phyloP scores from a whole-genome alignment of 352 stramenopile genomes.

The Pythium aphanidermatum region DNA sequence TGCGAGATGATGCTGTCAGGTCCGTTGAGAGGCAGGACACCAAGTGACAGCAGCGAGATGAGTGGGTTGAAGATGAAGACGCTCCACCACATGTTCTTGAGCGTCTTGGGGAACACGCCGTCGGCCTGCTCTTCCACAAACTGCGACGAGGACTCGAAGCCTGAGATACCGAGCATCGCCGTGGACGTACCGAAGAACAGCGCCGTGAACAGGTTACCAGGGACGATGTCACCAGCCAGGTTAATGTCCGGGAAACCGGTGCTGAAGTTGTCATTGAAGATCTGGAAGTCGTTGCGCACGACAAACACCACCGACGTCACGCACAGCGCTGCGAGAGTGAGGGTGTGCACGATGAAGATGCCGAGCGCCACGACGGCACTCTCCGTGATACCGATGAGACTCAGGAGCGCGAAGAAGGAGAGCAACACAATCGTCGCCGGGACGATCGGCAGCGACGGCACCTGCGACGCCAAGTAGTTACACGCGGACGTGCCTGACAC shows the following conservation, averaged over 20 bases:
- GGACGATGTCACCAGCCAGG: slow-evolving; percentile 69
- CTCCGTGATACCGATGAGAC: slow-evolving; percentile 90
- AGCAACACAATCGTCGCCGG: slow-evolving; percentile 79
- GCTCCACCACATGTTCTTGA: slow-evolving; percentile 93
- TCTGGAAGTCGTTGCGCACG: slow-evolving; percentile 69
- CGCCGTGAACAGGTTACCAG: slow-evolving; percentile 77
- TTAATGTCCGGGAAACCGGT: slow-evolving; percentile 88
- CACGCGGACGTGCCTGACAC: slow-evolving; percentile 84
- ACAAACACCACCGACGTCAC: slow-evolving; percentile 76
- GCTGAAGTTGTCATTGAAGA: slow-evolving; percentile 75
- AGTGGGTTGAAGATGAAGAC: slow-evolving; percentile 93
- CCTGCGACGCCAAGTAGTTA: slow-evolving; percentile 81
- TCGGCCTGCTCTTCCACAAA: slow-evolving; percentile 94
- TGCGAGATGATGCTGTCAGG: slow-evolving; percentile 68
- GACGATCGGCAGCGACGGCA: slow-evolving; percentile 71
- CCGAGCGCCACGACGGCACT: slow-evolving; percentile 86
- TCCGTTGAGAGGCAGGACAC: slow-evolving; percentile 80
- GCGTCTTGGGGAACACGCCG: slow-evolving; percentile 92
- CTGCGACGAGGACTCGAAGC: slow-evolving; percentile 93
- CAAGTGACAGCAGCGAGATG: slow-evolving; percentile 88
- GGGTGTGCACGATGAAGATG: slow-evolving; percentile 90
- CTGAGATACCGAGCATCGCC: slow-evolving; percentile 94
- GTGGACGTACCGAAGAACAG: slow-evolving; percentile 90
- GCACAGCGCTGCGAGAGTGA: slow-evolving; percentile 79
- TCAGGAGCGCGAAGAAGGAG: slow-evolving; percentile 90